phyloP scores from a whole-genome alignment of 140 eudicot genomes.

The Artemisia princeps region DNA sequence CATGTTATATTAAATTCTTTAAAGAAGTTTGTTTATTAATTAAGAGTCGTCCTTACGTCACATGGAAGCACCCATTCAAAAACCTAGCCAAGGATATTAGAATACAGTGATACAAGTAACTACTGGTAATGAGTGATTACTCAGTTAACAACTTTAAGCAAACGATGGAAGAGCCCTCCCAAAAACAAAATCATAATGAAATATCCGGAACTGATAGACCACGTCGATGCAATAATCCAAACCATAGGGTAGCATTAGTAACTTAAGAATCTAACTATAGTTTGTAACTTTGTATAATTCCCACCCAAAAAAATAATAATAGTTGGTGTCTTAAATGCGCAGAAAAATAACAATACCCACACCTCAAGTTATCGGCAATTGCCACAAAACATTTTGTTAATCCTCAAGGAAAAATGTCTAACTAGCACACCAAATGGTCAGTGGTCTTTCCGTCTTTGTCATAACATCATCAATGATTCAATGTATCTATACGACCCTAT shows the following conservation, averaged over 20 bases:
- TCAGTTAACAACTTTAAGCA: not conserved
- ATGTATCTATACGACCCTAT: slow-evolving; percentile 7
- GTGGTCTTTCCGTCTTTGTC: not conserved
- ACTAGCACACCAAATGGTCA: not conserved
- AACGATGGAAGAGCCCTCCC: not conserved
- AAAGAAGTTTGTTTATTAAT: not conserved
- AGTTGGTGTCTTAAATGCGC: not conserved
- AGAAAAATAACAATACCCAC: not conserved
- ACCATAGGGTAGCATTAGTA: not conserved
- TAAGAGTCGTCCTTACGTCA: not conserved
- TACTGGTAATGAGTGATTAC: not conserved
- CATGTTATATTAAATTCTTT: not conserved
- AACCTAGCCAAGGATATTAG: not conserved
- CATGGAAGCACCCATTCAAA: not conserved
- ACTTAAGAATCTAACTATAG: slow-evolving; percentile 7
- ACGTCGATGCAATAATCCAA: not conserved
- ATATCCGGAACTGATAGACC: slow-evolving; percentile 6
- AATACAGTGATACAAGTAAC: not conserved
- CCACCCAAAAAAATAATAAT: not conserved
- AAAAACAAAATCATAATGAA: not conserved
- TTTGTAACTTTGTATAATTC: not conserved
- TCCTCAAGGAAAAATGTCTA: not conserved
- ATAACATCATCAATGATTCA: not conserved
- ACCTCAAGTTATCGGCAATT: slow-evolving; percentile 8
- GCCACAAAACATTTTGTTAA: slow-evolving; percentile 10